A percentile compares a stretch with the other conserved stretches of the same genome.
These are phyloP conservation scores for Trichoderma cornu-damae DNA, from an alignment of 2,329 filamentous ascomycete genomes.

Conservation along the genomic window DNA sequence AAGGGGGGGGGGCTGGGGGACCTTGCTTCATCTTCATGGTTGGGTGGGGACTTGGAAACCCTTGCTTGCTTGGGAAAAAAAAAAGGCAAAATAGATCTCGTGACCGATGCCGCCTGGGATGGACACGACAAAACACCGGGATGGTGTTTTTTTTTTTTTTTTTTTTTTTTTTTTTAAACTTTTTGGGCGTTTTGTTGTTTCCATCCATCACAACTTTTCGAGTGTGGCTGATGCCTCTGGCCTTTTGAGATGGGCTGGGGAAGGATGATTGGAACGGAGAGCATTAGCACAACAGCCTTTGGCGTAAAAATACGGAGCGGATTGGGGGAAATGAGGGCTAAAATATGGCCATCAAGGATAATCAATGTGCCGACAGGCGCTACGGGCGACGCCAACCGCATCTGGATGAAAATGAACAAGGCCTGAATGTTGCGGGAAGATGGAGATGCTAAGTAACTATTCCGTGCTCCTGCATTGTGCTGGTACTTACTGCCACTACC, in stretches of 20 bases:
- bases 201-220: neutral
- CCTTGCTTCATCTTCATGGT: too few relatives aligned
- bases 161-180: too few relatives aligned
- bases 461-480: too few relatives aligned
- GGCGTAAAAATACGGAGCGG: constrained; percentile 3
- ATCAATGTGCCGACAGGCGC: constrained; percentile 3
- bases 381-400: neutral
- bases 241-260: neutral
- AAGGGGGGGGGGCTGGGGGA: neutral
- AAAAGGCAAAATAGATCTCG: too few relatives aligned
- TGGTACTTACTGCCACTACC: too few relatives aligned
- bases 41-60: neutral
- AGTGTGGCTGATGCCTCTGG: constrained; percentile 4
- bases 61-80: too few relatives aligned
- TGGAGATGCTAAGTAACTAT: too few relatives aligned
- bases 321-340: neutral
- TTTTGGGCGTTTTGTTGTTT: neutral
- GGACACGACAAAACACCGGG: neutral
- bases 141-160: too few relatives aligned
- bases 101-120: too few relatives aligned
- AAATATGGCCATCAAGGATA: neutral
- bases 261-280: neutral
- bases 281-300: neutral
- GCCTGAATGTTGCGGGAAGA: neutral
- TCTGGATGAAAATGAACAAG: neutral